Percentiles rank a stretch among this genome's conserved stretches.
phyloP scores from a whole-genome alignment of 352 stramenopile genomes.

The Globisporangium uncinulatum region DNA sequence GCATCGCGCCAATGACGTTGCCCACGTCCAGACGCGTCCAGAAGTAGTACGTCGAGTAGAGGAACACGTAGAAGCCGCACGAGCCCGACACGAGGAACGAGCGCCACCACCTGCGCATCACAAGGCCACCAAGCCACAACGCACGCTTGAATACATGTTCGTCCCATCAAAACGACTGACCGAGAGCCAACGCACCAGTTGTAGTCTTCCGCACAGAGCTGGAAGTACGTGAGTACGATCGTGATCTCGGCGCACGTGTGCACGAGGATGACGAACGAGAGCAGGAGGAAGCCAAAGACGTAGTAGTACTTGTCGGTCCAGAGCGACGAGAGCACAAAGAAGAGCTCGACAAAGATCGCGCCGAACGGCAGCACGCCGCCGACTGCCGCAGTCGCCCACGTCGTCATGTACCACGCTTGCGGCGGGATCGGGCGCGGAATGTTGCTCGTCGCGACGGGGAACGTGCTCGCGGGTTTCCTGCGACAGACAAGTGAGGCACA shows the following conservation, averaged over 20 bases:
- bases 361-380: constrained; percentile 98
- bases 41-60: constrained; percentile 99
- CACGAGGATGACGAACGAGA: constrained; percentile 98
- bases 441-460: constrained; percentile 96
- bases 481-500: constrained; percentile 3
- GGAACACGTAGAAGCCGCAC: constrained; percentile 97
- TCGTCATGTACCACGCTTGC: constrained; percentile 98
- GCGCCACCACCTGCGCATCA: constrained; percentile 92
- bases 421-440: constrained; percentile 98
- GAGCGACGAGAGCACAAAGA: constrained; percentile 98
- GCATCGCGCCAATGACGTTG: constrained; percentile 88
- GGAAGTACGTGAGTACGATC: constrained; percentile 99
- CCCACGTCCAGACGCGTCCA: constrained; percentile 92
- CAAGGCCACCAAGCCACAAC: background rate
- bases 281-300: constrained; percentile 98
- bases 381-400: constrained; percentile 90
- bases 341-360: constrained; percentile 99
- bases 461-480: constrained; percentile 88
- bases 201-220: constrained; percentile 99
- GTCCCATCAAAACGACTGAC: background rate
- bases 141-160: background rate
- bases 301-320: constrained; percentile 99
- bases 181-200: constrained; percentile 89
- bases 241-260: constrained; percentile 99
- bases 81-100: constrained; percentile 97